Conservation (phyloP, 129 eudicot genomes). For the Solidago caesia region DNA sequence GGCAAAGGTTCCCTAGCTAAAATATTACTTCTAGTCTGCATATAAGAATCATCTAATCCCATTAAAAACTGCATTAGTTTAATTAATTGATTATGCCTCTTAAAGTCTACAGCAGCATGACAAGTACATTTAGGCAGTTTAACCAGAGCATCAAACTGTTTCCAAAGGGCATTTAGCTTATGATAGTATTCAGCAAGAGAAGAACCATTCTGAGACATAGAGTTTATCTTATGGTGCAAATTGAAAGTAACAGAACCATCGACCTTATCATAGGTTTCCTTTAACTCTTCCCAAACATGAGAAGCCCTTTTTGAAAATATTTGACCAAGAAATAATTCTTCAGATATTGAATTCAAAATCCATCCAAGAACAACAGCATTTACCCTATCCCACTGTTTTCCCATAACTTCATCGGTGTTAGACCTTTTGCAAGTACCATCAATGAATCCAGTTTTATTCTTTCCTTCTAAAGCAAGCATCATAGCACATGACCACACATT, state of each 20-base stretch:
- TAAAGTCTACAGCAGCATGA: not conserved
- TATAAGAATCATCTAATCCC: not conserved
- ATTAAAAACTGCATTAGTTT: not conserved
- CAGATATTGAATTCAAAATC: not conserved
- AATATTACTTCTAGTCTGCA: not conserved
- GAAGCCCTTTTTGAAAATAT: not conserved
- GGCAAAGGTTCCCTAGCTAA: not conserved
- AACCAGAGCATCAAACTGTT: not conserved
- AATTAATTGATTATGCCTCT: not conserved
- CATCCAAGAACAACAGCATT: not conserved
- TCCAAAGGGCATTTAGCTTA: not conserved
- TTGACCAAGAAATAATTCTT: not conserved
- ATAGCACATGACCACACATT: not conserved
- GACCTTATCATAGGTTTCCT: not conserved
- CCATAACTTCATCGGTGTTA: not conserved
- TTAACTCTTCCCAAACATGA: not conserved
- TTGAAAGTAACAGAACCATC: not conserved
- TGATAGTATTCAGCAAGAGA: not conserved
- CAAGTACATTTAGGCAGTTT: not conserved
- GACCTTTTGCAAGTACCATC: not conserved
- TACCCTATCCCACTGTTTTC: not conserved
- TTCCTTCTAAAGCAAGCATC: no score
- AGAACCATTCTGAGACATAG: not conserved
- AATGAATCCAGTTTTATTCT: no score
- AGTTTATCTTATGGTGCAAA: no score